Evolutionary conservation across 192 early-diverging fungal genomes (phyloP), one percentile per base, ranked within the genome.

Genomic region (Coemansia javaensis): DNA sequence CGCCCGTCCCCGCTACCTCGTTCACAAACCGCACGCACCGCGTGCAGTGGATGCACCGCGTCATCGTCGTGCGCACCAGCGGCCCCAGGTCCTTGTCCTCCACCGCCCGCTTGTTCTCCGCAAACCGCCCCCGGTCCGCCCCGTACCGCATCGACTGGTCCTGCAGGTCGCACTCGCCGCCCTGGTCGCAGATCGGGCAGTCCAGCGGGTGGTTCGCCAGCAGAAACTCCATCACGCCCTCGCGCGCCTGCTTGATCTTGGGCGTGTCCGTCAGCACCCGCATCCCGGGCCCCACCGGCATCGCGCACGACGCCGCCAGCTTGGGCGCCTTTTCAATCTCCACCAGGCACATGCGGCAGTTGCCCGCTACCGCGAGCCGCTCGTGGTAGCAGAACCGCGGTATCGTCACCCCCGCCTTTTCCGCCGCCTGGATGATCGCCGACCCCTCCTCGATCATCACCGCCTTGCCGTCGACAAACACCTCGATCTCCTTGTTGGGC

Each of bases 261-360:
- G 89, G 90, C 7, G 89, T 89, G 53, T 97, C 82, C 9, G 97
- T 99, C 77, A 96, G 88, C 50, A 99, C 85, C 39, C 85, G 86
- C 97, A 99, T 98, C 45, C 94, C 94, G 1, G 93, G 91, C 77
- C 87, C 90, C 33, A 96, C 93, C 20, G 94, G 94, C 82, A 91
- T 92, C 14, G 97, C 91, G 60, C 97, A 99, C 39, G 94, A 96
- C 13, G 97, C 94, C 16, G 91, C 77, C 28, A 94, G 88, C 74
- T 99, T 99, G 38, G 94, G 94, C 38, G 90, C 81, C 65, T 87
- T 91, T 71, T 95, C 94, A 27, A 99, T 76, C 78, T 99, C 97
- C 24, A 99, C 94, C 48, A 99, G 81, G 64, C 97, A 99, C 94
- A 99, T 97, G 64, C 97, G 89, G 66, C 97, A 99, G 83, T 99